phyloP scores from a whole-genome alignment of 2,329 filamentous ascomycete genomes.

The Scedosporium dehoogii region DNA sequence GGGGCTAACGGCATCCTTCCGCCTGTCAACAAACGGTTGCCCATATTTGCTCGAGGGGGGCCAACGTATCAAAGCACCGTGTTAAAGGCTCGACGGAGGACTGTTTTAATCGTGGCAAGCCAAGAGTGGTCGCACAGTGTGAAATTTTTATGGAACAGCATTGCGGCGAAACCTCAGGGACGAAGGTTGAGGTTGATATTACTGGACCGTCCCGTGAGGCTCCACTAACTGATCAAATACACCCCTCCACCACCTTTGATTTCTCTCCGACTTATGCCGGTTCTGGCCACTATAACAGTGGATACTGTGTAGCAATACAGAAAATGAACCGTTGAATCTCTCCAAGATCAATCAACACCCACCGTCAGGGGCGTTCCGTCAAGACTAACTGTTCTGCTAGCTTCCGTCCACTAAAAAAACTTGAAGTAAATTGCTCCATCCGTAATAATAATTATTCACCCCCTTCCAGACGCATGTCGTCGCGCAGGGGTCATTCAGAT shows the following conservation, averaged over 20 bases:
- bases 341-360: too few relatives aligned
- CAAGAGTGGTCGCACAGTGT: background rate
- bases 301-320: too few relatives aligned
- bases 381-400: too few relatives aligned
- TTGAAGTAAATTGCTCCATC: background rate
- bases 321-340: too few relatives aligned
- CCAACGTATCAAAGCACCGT: too few relatives aligned
- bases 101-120: too few relatives aligned
- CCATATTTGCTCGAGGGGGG: too few relatives aligned
- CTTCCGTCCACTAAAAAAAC: background rate
- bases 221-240: background rate
- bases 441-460: background rate
- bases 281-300: too few relatives aligned
- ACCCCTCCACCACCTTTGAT: background rate
- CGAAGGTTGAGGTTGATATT: background rate
- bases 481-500: slow-evolving; percentile 6
- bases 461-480: slow-evolving; percentile 4
- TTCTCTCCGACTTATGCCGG: background rate
- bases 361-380: too few relatives aligned
- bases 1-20: too few relatives aligned
- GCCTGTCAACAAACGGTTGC: too few relatives aligned
- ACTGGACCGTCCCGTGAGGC: background rate
- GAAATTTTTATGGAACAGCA: background rate
- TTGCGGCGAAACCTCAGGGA: background rate
- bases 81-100: background rate